Conservation (phyloP, 495 filamentous ascomycete species). For the Xylaria grammica region DNA sequence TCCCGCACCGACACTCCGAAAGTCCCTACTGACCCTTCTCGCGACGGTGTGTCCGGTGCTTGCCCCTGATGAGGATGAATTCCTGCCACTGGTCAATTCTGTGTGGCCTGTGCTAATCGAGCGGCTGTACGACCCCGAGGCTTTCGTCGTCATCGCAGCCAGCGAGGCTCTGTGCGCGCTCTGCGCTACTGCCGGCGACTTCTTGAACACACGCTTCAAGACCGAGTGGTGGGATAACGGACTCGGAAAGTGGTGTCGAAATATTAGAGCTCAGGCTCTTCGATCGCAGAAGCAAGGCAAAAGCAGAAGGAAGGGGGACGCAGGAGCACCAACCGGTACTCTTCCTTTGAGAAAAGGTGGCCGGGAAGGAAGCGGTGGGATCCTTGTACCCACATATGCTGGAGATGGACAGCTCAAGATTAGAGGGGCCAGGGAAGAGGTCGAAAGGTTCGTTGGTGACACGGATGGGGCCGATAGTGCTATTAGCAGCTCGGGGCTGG, state of each 20-base stretch:
- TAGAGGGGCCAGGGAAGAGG: slow-evolving; percentile 15
- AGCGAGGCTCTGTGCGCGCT: slow-evolving; percentile 68
- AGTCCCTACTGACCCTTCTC: slow-evolving; percentile 76
- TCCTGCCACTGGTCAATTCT: slow-evolving; percentile 86
- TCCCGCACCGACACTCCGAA: slow-evolving; percentile 76
- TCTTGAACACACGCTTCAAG: slow-evolving; percentile 73
- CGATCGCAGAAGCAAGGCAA: slow-evolving; percentile 15
- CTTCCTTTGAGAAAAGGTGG: slow-evolving; percentile 7
- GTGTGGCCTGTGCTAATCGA: slow-evolving; percentile 81
- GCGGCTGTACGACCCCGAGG: slow-evolving; percentile 75
- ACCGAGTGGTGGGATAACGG: slow-evolving; percentile 65
- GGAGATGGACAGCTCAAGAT: slow-evolving; percentile 22
- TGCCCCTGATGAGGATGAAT: slow-evolving; percentile 74
- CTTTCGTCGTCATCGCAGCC: slow-evolving; percentile 73
- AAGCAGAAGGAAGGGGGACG: slow-evolving; percentile 44
- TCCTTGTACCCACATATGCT: slow-evolving; percentile 36
- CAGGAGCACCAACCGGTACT: slow-evolving; percentile 41
- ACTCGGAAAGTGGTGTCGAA: slow-evolving; percentile 50
- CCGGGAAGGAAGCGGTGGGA: slow-evolving; percentile 27
- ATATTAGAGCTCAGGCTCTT: slow-evolving; percentile 37
- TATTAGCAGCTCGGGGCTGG: slow-evolving; percentile 41
- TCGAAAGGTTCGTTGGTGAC: not conserved
- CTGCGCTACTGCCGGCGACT: slow-evolving; percentile 74
- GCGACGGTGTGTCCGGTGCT: slow-evolving; percentile 70
- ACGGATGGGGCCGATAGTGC: too few species aligned